A percentile compares a stretch with the other conserved stretches of the same genome.
phyloP scores from a whole-genome alignment of 1,284 basidiomycete genomes.

The Ustilago cynodontis region DNA sequence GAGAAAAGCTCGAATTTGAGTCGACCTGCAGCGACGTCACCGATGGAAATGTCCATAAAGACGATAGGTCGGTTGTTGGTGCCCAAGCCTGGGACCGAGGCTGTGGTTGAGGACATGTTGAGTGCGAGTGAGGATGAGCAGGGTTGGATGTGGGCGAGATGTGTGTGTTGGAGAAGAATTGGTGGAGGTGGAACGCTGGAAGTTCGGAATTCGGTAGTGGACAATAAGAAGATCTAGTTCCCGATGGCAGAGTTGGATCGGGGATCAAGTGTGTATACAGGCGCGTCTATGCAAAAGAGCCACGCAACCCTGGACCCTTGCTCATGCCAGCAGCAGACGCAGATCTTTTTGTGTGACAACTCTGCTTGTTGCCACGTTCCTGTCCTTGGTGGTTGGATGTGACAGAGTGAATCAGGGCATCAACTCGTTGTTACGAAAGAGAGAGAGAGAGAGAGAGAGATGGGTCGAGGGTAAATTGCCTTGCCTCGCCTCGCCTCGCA shows the following conservation, averaged over 20 bases:
- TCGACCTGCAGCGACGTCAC: constrained; percentile 75
- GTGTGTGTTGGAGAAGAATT: background rate
- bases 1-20: constrained; percentile 85
- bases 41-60: constrained; percentile 87
- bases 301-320: constrained; percentile 30
- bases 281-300: background rate
- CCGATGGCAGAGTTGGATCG: too few relatives aligned
- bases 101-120: constrained; percentile 9
- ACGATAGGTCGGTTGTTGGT: constrained; percentile 78
- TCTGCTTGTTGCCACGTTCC: too few relatives aligned
- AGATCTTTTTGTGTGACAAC: too few relatives aligned
- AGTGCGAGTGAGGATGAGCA: background rate
- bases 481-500: background rate
- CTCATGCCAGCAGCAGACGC: background rate
- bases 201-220: background rate
- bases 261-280: too few relatives aligned
- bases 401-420: too few relatives aligned
- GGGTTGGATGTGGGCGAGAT: too few relatives aligned
- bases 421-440: too few relatives aligned
- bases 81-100: constrained; percentile 50
- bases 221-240: background rate
- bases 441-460: too few relatives aligned
- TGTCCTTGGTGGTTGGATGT: too few relatives aligned
- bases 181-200: background rate
- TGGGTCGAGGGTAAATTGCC: background rate